Evolutionary conservation across 495 filamentous ascomycete species (phyloP).

Genomic region (Neurospora sp.): DNA sequence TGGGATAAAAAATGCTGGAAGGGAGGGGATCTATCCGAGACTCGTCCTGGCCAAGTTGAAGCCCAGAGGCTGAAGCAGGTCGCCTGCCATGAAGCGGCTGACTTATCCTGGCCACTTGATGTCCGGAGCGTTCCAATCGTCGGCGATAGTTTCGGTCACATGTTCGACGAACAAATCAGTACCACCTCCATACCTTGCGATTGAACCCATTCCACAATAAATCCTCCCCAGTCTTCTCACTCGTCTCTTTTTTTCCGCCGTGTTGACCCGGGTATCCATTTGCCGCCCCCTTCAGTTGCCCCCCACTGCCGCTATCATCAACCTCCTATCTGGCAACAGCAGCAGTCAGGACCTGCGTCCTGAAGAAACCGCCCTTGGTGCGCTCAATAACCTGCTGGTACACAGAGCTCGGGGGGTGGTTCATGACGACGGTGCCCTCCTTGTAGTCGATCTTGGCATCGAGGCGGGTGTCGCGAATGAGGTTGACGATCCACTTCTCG

Average conservation of each 20-base stretch:
- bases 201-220: background rate
- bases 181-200: background rate
- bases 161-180: background rate
- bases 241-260: background rate
- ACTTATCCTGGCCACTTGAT: background rate
- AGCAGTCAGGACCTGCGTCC: slow-evolving; percentile 63
- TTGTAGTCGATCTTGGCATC: slow-evolving; percentile 99
- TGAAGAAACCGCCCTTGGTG: slow-evolving; percentile 90
- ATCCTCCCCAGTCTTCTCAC: background rate
- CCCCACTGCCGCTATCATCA: background rate
- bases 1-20: background rate
- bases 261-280: background rate
- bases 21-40: background rate
- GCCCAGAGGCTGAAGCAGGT: background rate
- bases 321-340: slow-evolving; percentile 37
- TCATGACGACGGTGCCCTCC: slow-evolving; percentile 98
- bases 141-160: background rate
- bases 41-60: background rate
- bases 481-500: slow-evolving; percentile 99
- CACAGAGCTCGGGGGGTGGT: slow-evolving; percentile 93
- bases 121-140: background rate
- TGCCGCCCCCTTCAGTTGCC: background rate
- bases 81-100: background rate
- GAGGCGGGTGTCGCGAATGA: slow-evolving; percentile 92
- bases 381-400: slow-evolving; percentile 98